Evolutionary conservation across 768 basidiomycete genomes (phyloP), one percentile per base, ranked within the genome.

Genomic region (Xerocomus spinulosus): DNA sequence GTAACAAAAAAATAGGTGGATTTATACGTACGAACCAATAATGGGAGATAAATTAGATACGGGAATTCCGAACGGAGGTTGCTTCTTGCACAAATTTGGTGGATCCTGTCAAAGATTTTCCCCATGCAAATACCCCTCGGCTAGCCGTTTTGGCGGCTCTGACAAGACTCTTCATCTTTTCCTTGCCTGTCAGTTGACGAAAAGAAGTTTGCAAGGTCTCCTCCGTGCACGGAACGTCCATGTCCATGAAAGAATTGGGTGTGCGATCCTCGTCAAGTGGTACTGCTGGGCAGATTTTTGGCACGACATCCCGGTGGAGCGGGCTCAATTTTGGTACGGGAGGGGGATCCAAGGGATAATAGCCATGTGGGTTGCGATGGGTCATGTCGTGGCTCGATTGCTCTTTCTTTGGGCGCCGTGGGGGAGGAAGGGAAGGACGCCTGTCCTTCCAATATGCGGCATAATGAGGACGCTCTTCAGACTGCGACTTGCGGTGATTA

Each of bases 171-270:
- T 52, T 64, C 50, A 58, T 43, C 38, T 53, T 61, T 25, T 46
- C 53, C 13, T 49, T 57, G 46, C 44, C 44, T 18, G 43, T 34
- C 25, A 39, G 26, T 17, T 33, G 51, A 38, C 50, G 54, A 32
- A 51, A 25, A 42, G 65, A 54, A 10, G 26, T 5, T 26, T 42
- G 41, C 29, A 35, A 38, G 18, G 44, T 35, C 34, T 45, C 43
- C 9, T 41, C 45, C n/a, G 24, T 3, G 15, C 38, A 52, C 24
- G 59, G 50, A 46, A 61, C 49, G 21, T 68, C 67, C 65, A 67
- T 67, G 24, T 67, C 65, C 64, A 67, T 68, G 50, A 67, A 67
- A 2, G 65, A 67, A 18, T 43, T 39, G 3, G 60, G 50, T 2
- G 45, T 54, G 13, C 5, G 44, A 29, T 45, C 34, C 30, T 51